phyloP scores from a whole-genome alignment of 139 green algal species.

The Auxenochlorella protothecoides region DNA sequence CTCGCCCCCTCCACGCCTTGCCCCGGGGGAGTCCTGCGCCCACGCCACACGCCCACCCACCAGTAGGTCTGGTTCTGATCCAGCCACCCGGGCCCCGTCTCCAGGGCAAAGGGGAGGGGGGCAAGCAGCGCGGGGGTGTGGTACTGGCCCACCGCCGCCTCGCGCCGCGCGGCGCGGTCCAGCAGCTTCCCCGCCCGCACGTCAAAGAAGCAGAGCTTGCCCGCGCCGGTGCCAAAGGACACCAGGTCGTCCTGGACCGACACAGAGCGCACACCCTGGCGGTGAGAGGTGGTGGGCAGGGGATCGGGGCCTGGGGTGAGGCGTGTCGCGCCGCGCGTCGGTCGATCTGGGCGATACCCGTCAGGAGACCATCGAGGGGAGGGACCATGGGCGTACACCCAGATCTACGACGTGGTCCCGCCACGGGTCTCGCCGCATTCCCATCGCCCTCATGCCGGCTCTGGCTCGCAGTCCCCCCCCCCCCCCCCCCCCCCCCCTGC shows the following conservation, averaged over 20 bases:
- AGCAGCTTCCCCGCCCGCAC: slow-evolving; percentile 21
- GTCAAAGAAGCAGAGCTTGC: slow-evolving; percentile 46
- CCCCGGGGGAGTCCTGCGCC: no score
- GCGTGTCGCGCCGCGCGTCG: background rate
- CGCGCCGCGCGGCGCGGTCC: slow-evolving; percentile 9
- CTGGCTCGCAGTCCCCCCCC: no score
- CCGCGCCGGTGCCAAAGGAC: slow-evolving; percentile 37
- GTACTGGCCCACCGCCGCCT: background rate
- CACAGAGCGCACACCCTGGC: slow-evolving; percentile 44
- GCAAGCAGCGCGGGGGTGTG: background rate
- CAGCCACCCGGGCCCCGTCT: background rate
- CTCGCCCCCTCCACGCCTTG: no score
- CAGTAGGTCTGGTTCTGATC: no score
- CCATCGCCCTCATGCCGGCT: no score
- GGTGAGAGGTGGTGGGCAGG: background rate
- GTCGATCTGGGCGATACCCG: no score
- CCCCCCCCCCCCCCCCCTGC: no score
- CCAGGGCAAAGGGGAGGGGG: background rate
- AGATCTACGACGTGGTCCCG: no score
- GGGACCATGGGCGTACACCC: no score
- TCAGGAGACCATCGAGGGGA: no score
- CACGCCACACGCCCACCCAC: no score
- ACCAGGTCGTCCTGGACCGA: slow-evolving; percentile 40
- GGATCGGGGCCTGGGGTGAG: background rate
- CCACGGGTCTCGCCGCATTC: no score